Base-by-base conservation (phyloP, 148 eudicot species). In the Dysphania ambrosioides region DNA sequence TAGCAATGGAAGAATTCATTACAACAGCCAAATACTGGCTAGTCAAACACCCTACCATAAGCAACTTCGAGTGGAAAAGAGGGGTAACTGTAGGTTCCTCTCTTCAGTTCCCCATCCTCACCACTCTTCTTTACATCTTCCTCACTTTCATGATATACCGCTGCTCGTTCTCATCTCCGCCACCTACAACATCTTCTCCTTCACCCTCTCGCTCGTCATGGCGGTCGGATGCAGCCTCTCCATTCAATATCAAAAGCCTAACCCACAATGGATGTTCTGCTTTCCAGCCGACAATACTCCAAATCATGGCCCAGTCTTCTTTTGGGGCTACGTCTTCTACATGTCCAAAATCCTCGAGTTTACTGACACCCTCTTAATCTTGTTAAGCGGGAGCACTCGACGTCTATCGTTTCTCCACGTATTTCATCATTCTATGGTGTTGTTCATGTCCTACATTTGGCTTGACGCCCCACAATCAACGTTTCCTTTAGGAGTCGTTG, bases 401-500 rank as follows among this genome's bases (percentile, higher is more conserved):
- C 79, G 97, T 74, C 82, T 91, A 23, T 83, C 98, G 1, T 89
- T 93, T 82, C 90, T 93, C 78, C 98, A 93, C 79, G 97, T 93
- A 8, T 93, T 91, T 86, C 98, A 93, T 77, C 98, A 93, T 76
- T 79, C 93, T 0, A 82, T 78, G 29, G 98, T 91, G 38, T 83
- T 88, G 27, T 76, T 88, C 2, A 89, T 93, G 97, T 91, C 91
- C 57, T 91, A 88, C 73, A 7, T 89, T 0, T 91, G 98, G 98
- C 78, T 93, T 0, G 61, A 79, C 12, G 77, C 83, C 1, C 70
- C 84, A 2, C 94, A 89, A 80, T 84, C 91, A 3, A 74, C 90
- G 61, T 75, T 93, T 41, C 91, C 91, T 0, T 76, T 93, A 8
- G 98, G 95, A 66, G 77, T 93, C 2, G 85, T 91, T 6, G 89